Evolutionary conservation across 306 rosid species (phyloP), one percentile per base, ranked within the genome.

Genomic region (Macrotyloma uniflorum): DNA sequence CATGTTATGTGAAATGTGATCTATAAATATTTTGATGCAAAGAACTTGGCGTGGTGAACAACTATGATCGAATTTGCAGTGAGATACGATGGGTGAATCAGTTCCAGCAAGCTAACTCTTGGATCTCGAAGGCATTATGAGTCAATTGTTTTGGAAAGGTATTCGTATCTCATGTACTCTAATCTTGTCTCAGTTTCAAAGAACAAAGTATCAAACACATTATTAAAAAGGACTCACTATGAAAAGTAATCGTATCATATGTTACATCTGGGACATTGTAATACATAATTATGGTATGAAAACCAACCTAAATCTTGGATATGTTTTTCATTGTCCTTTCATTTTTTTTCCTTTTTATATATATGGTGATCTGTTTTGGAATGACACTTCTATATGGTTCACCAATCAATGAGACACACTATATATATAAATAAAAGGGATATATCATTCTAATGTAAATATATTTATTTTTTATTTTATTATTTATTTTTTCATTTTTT

Each of bases 21-120:
- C 46, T 19, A n/a, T n/a, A 67, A 19, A 67, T 67, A 65, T 65
- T 65, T 22, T 64, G 80, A 76, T 76, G 16, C 74, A 50, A 65
- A 65, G 80, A 76, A 76, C 80, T 64, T 76, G 80, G 66, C 40
- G 8, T 64, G 53, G 28, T 24, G 76, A 74, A 58, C 85, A 72
- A 67, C 76, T 82, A 64, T 24, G 84, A 51, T 74, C 76, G 66
- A 38, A 63, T 79, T 74, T 80, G 63, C 64, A 75, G 28, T 46
- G 18, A 18, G 63, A 76, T 63, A 76, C 19, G 72, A 76, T 30
- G 26, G 64, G 26, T 64, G 47, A 78, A 54, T 66, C 45, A 43
- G 62, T 42, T 49, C 50, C 63, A 18, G 18, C 78, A 49, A 24
- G 19, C 23, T 45, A 33, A 54, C 40, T 19, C 68, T 65, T 46